These are phyloP conservation scores for Meyerozyma smithsonii DNA, from an alignment of 1,139 yeast species.

Conservation along the genomic window DNA sequence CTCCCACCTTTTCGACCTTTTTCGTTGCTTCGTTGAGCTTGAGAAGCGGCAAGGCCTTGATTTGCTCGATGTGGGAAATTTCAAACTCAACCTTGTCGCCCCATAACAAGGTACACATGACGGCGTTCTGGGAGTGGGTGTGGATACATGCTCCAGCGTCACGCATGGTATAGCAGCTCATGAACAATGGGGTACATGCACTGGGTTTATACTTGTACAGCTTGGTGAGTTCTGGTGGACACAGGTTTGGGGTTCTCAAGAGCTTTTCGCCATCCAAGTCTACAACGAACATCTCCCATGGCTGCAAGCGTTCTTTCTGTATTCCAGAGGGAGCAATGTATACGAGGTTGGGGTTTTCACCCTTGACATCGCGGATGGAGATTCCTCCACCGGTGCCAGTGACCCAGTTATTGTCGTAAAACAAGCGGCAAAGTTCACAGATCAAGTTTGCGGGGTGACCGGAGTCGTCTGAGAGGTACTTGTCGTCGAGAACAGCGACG, in stretches of 20 bases:
- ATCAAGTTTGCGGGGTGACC: conserved; percentile 81
- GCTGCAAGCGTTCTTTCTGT: conserved; percentile 83
- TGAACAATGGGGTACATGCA: conserved; percentile 87
- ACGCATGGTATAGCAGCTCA: conserved; percentile 67
- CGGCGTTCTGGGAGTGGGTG: conserved; percentile 89
- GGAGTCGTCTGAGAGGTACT: conserved; percentile 33
- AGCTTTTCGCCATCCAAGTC: conserved; percentile 52
- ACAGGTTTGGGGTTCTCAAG: conserved; percentile 53
- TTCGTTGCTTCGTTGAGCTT: conserved; percentile 28
- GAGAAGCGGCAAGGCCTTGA: conserved; percentile 76
- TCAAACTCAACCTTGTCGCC: conserved; percentile 58
- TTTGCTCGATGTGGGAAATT: conserved; percentile 82
- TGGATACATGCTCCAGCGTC: conserved; percentile 92
- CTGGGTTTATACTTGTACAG: conserved; percentile 67
- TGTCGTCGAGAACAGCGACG: conserved; percentile 1
- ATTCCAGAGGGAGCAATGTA: conserved; percentile 94
- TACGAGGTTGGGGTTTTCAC: conserved; percentile 42
- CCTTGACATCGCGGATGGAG: conserved; percentile 61
- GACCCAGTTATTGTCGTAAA: conserved; percentile 85
- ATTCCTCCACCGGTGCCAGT: conserved; percentile 97
- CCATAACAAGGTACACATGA: conserved; percentile 69
- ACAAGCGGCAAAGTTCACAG: conserved; percentile 73
- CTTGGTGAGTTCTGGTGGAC: conserved; percentile 35
- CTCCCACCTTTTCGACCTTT: conserved; percentile 57
- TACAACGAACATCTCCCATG: conserved; percentile 79